Base-by-base conservation (phyloP, 805 yeast species). In the Pichia paraexigua region DNA sequence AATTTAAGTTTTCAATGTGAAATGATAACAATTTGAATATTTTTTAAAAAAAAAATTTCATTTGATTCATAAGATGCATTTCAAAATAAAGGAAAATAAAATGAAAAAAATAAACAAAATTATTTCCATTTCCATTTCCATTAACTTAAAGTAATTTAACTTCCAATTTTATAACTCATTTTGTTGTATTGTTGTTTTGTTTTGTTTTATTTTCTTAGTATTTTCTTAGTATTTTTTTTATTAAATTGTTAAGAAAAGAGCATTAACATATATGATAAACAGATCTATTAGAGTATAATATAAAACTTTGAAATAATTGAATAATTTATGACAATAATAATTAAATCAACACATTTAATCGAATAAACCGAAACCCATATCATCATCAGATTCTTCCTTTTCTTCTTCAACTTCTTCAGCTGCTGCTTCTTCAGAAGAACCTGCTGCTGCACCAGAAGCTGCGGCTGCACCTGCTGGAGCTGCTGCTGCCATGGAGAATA, bases 341-440 rank as follows among this genome's bases (percentile, higher is more conserved):
- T 35, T 35, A 35, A 17, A 35, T 8, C 39, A 45, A 53, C 51
- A 49, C 49, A 62, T 60, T 72, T 87, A 87, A 77, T 87, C 95
- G 82, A 88, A 88, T 74, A 88, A 83, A 76, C 91, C 92, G 87
- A 85, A 83, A 70, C 96, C 96, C 95, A 89, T 87, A 76, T 87
- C 96, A 71, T 82, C 90, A 70, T 81, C 85, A 58, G 80, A 77
- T 69, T 76, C 77, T 64, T 73, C 80, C 50, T 63, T 70, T 61
- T 70, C 80, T 68, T 73, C 78, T 61, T 68, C 84, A 60, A 70
- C 82, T 53, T 67, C 83, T 57, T 68, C 83, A 55, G 64, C 86
- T 59, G 75, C 91, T 54, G 74, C 87, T 53, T 76, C 86, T 56
- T 72, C 87, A 64, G 74, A 86, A 65, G 73, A 83, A 63, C 76